phyloP scores from a whole-genome alignment of 2,329 filamentous ascomycete species.

The Chaetomium globosum region DNA sequence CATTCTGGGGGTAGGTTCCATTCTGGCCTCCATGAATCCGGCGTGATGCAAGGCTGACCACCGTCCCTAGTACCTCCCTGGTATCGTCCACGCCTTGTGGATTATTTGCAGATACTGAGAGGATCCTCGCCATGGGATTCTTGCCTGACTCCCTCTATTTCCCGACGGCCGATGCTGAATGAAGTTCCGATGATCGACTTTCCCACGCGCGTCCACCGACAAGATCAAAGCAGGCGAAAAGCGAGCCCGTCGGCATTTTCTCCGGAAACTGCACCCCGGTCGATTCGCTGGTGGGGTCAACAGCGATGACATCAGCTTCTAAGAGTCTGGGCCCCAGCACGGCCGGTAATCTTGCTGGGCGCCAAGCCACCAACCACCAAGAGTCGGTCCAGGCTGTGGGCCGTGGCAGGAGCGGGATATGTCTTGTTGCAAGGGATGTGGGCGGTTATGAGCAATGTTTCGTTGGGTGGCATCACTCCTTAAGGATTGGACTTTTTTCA shows the following conservation, averaged over 20 bases:
- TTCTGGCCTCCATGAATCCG: neutral
- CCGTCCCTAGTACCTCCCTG: conserved; percentile 62
- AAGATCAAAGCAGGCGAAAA: neutral
- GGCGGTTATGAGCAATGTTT: neutral
- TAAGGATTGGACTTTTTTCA: neutral
- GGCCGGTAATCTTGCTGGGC: neutral
- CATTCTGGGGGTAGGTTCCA: conserved; percentile 58
- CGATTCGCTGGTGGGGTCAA: neutral
- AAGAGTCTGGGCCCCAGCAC: neutral
- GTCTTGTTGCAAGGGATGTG: neutral
- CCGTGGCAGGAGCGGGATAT: neutral
- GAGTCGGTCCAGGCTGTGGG: neutral
- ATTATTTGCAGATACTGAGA: conserved; percentile 87
- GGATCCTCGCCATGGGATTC: neutral
- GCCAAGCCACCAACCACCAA: conserved; percentile 1
- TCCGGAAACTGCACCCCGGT: neutral
- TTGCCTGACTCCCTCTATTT: neutral
- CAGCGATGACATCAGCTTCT: conserved; percentile 15
- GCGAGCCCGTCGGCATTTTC: neutral
- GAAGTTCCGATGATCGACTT: neutral
- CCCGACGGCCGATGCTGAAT: neutral
- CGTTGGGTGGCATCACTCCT: neutral
- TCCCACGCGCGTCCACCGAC: neutral
- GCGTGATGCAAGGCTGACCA: conserved; percentile 20
- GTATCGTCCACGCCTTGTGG: conserved; percentile 92